These are phyloP conservation scores for Effrenium voratum DNA, from an alignment of 73 alveolate species.

Conservation along the genomic window DNA sequence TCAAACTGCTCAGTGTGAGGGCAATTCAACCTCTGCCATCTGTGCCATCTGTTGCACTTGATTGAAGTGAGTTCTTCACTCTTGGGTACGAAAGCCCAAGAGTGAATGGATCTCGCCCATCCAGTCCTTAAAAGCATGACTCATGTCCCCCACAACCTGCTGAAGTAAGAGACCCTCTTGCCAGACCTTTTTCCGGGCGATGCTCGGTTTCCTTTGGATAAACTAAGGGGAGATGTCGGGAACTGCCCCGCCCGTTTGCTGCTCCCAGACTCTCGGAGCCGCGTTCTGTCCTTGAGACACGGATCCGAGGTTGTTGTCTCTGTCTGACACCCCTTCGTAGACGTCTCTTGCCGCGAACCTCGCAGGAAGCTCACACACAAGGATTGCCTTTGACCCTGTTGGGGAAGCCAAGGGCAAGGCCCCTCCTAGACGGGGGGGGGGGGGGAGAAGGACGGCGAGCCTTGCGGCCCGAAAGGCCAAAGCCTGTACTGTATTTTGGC, in stretches of 20 bases:
- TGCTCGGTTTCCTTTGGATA: neutral
- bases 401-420: neutral
- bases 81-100: no score
- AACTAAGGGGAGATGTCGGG: neutral
- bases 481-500: no score
- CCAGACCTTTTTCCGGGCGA: neutral
- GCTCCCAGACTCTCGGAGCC: no score
- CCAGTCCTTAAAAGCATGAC: no score
- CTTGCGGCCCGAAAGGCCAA: neutral
- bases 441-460: neutral
- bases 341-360: constrained; percentile 80
- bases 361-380: neutral
- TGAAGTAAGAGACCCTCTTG: no score
- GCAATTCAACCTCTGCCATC: no score
- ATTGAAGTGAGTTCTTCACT: no score
- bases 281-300: constrained; percentile 46
- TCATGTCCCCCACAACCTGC: no score
- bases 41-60: no score
- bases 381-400: neutral
- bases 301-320: constrained; percentile 76
- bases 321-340: constrained; percentile 85
- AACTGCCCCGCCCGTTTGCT: neutral
- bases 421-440: neutral
- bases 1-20: no score
- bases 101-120: no score